phyloP scores from a whole-genome alignment of 441 rosid species.

The Arabidopsis lyrata region DNA sequence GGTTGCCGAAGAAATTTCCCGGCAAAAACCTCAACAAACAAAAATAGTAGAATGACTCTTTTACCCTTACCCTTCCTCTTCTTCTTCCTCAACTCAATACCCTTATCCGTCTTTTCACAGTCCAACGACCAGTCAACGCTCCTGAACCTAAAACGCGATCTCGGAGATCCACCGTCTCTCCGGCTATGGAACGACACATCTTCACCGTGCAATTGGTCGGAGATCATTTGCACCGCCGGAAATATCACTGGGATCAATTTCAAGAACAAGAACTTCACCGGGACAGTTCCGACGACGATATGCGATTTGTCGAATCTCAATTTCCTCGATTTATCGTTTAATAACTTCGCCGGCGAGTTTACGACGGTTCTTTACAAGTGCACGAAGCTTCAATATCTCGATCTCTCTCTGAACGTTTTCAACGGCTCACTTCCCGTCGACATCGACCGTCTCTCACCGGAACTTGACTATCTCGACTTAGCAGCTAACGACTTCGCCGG shows the following conservation, averaged over 20 bases:
- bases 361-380: slow-evolving; percentile 71
- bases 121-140: slow-evolving; percentile 60
- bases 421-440: slow-evolving; percentile 76
- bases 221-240: slow-evolving; percentile 52
- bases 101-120: slow-evolving; percentile 61
- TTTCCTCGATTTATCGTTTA: slow-evolving; percentile 50
- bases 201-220: slow-evolving; percentile 71
- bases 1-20: slow-evolving; percentile 30
- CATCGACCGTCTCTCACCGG: slow-evolving; percentile 52
- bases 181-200: slow-evolving; percentile 66
- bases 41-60: slow-evolving; percentile 51
- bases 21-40: slow-evolving; percentile 35
- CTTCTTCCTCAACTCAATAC: slow-evolving; percentile 47
- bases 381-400: slow-evolving; percentile 56
- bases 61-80: slow-evolving; percentile 40
- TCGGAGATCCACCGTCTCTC: slow-evolving; percentile 65
- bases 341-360: slow-evolving; percentile 64
- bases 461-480: slow-evolving; percentile 56
- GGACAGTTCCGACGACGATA: slow-evolving; percentile 55
- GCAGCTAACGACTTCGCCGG: slow-evolving; percentile 68
- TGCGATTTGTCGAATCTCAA: slow-evolving; percentile 70
- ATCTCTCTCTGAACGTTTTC: slow-evolving; percentile 75
- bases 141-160: slow-evolving; percentile 55
- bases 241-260: slow-evolving; percentile 57
- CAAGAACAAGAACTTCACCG: slow-evolving; percentile 45